Conservation (phyloP, 768 basidiomycete species). For the Trametes meyenii region DNA sequence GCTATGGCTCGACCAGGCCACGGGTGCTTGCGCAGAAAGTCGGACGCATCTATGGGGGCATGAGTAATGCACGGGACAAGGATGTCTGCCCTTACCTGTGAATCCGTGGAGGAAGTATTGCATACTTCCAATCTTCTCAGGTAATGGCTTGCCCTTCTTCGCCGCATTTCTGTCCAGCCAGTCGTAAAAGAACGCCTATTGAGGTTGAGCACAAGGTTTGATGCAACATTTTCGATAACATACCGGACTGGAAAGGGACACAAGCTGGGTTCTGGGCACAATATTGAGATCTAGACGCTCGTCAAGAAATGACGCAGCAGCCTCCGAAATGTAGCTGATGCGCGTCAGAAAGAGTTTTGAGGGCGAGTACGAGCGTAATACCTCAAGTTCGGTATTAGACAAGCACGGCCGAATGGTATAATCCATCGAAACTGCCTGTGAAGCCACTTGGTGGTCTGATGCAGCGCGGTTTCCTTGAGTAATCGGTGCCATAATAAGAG, state of each 20-base stretch:
- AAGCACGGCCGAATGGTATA: slow-evolving; percentile 87
- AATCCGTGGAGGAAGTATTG: slow-evolving; percentile 88
- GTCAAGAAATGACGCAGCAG: slow-evolving; percentile 85
- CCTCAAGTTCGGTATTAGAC: slow-evolving; percentile 90
- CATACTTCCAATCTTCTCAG: slow-evolving; percentile 90
- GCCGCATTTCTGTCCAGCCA: slow-evolving; percentile 83
- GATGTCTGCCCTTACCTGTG: slow-evolving; percentile 48
- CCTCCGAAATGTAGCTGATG: slow-evolving; percentile 82
- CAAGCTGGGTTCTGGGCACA: slow-evolving; percentile 84
- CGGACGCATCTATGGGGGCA: slow-evolving; percentile 69
- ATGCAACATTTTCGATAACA: slow-evolving; percentile 18
- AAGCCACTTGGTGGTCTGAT: slow-evolving; percentile 87
- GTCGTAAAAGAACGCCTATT: slow-evolving; percentile 88
- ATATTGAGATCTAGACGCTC: slow-evolving; percentile 72
- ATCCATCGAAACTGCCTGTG: slow-evolving; percentile 89
- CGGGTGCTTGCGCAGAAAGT: slow-evolving; percentile 83
- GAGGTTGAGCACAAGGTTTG: background rate
- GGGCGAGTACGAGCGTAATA: slow-evolving; percentile 30
- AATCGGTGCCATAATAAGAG: background rate
- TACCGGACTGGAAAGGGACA: slow-evolving; percentile 75
- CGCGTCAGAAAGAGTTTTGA: background rate
- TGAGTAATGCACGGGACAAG: background rate
- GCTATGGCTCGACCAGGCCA: slow-evolving; percentile 85
- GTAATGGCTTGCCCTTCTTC: slow-evolving; percentile 82
- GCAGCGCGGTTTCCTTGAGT: background rate